Evolutionary conservation across 257 asterid genomes (phyloP), one percentile per base, ranked within the genome.

Genomic region (Solanum tacnaense): DNA sequence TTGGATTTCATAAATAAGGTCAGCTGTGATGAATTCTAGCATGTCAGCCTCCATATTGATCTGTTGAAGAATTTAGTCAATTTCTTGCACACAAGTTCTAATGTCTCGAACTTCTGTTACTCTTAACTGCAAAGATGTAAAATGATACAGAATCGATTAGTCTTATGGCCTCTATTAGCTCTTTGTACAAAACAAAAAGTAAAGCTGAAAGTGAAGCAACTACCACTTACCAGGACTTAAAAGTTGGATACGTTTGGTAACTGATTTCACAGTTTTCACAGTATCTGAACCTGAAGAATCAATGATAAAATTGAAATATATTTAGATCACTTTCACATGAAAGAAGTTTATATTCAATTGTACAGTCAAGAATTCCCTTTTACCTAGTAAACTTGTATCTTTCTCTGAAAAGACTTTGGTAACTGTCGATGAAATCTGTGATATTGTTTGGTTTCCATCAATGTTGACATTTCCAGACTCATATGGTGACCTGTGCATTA

Each of bases 171-270:
- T 46, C 41, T 49, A 25, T 10, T 46, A 82, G 44, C 86, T 29
- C 20, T 18, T 29, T 49, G 29, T 9, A 46, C 70, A 52, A 52
- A 86, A 73, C 52, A 20, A 71, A 31, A 31, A 8, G 76, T 65
- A 62, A 68, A 32, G 29, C 52, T 7, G 46, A 7, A 23, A 29
- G 65, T 36, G 46, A 13, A 38, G 90, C 70, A 67, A 58, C 83
- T 46, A 87, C 84, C 76, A 81, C 15, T 89, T 96, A 96, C 99
- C 98, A 73, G 98, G 99, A 90, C 98, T 97, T 83, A 92, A 62
- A 36, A 95, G 92, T 62, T 91, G 91, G 82, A 97, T 90, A 38
- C 97, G 88, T 90, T 93, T 95, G 7, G 98, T 94, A 87, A 97
- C 88, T n/a, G 98, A 95, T 39, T 93, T 93, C 92, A 93, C 85